Percentiles rank a stretch among this genome's conserved stretches.
phyloP scores from a whole-genome alignment of 23 red algal genomes.

The Gracilaria gracilis region DNA sequence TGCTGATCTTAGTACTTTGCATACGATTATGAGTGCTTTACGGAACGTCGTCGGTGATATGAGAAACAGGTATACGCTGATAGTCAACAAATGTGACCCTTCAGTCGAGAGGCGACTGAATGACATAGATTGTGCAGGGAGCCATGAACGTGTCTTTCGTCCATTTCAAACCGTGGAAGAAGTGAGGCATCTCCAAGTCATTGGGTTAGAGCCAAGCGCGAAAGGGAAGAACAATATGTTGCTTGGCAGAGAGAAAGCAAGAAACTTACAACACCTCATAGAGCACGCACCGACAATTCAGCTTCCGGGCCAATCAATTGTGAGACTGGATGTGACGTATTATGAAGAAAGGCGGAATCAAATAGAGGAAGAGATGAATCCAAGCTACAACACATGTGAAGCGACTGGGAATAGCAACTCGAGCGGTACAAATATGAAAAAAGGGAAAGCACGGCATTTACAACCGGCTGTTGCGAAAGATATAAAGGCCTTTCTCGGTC shows the following conservation, averaged over 20 bases:
- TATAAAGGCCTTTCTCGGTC: no score
- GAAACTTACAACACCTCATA: no score
- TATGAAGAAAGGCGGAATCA: no score
- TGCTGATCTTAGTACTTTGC: constrained; percentile 3
- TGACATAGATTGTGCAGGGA: background rate
- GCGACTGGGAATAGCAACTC: no score
- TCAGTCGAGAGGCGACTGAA: background rate
- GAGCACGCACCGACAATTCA: no score
- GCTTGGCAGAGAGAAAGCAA: background rate
- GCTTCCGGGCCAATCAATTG: no score
- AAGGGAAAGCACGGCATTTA: no score
- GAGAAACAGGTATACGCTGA: background rate
- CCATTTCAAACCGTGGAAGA: background rate
- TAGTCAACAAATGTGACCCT: background rate
- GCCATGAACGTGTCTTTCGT: background rate
- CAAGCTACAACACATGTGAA: no score
- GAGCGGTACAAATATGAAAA: no score
- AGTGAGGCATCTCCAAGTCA: background rate
- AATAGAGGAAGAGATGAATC: no score
- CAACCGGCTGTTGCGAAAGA: no score
- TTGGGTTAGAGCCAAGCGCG: background rate
- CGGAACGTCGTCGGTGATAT: background rate
- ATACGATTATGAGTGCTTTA: background rate
- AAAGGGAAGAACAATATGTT: background rate
- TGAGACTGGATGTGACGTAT: no score